Conservation (phyloP, 441 rosid species). For the Erodium texanum region DNA sequence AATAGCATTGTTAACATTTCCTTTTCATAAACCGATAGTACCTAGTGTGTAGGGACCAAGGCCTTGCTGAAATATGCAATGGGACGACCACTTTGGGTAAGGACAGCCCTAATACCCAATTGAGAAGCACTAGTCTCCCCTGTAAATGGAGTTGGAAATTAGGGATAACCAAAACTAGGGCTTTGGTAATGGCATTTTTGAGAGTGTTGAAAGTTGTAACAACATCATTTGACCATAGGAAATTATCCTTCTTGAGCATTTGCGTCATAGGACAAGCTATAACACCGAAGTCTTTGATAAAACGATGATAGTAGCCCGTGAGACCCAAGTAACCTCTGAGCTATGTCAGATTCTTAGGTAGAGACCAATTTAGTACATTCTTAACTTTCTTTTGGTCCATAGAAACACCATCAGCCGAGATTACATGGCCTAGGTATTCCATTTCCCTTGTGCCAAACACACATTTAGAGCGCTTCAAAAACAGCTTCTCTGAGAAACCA, state of each 20-base stretch:
- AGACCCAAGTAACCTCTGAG: neutral
- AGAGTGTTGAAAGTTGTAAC: neutral
- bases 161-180: neutral
- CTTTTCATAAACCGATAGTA: neutral
- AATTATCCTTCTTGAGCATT: neutral
- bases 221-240: neutral
- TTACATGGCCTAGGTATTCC: neutral
- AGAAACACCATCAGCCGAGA: neutral
- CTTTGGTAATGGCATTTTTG: neutral
- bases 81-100: neutral
- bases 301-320: neutral
- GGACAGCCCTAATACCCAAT: neutral
- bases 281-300: neutral
- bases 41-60: neutral
- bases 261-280: neutral
- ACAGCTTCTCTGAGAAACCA: neutral
- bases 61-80: neutral
- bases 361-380: neutral
- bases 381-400: neutral
- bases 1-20: neutral
- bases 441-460: neutral
- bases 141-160: neutral
- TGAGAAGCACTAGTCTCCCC: neutral
- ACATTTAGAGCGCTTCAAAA: neutral
- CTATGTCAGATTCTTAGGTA: neutral